phyloP scores from a whole-genome alignment of 805 yeast species.

The Metschnikowia kunwiensis region DNA sequence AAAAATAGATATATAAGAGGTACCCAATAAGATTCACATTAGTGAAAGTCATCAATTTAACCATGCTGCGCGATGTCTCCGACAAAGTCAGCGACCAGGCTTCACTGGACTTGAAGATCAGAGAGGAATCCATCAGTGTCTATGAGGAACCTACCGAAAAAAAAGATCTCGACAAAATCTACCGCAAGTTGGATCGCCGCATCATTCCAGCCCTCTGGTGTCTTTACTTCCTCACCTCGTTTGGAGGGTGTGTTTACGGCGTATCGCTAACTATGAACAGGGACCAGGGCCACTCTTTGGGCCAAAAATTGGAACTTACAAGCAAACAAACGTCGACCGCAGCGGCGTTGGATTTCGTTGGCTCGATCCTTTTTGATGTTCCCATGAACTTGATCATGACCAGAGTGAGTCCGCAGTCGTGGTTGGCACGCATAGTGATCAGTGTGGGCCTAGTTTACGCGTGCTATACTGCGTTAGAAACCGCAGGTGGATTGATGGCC shows the following conservation, averaged over 20 bases:
- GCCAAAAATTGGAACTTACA: conserved; percentile 47
- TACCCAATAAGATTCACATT: neutral
- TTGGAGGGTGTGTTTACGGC: conserved; percentile 75
- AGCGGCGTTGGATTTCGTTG: conserved; percentile 77
- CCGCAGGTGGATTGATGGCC: conserved; percentile 61
- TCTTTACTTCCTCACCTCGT: conserved; percentile 72
- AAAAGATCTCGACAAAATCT: conserved; percentile 46
- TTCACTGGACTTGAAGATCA: neutral
- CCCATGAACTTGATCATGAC: conserved; percentile 89
- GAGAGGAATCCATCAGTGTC: conserved; percentile 2
- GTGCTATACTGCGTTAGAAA: conserved; percentile 61
- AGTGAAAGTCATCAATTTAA: neutral
- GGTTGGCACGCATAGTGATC: conserved; percentile 76
- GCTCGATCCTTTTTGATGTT: conserved; percentile 76
- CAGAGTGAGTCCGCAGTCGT: conserved; percentile 72
- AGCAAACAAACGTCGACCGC: conserved; percentile 66
- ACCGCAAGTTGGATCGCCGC: conserved; percentile 61
- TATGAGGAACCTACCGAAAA: neutral
- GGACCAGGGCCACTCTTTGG: conserved; percentile 57
- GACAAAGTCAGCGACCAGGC: conserved; percentile 1
- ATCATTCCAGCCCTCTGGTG: conserved; percentile 83
- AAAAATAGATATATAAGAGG: neutral
- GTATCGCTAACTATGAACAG: conserved; percentile 75
- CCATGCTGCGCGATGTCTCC: neutral
- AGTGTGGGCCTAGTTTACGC: conserved; percentile 74